These are phyloP conservation scores for Plenodomus lindquistii DNA, from an alignment of 2,329 filamentous ascomycete species.

Conservation along the genomic window DNA sequence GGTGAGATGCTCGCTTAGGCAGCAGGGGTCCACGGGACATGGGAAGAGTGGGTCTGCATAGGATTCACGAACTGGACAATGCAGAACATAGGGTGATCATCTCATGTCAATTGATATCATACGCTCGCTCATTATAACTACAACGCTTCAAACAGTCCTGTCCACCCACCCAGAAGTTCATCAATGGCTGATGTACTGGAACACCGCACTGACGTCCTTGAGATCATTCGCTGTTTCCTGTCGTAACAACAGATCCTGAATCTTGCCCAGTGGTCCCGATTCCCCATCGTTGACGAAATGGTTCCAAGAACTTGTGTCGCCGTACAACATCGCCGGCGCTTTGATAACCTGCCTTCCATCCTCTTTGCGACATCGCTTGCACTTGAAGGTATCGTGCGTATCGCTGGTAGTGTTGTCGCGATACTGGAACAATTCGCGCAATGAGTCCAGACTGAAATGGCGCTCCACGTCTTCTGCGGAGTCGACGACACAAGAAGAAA, in stretches of 20 bases:
- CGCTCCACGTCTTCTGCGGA: constrained; percentile 95
- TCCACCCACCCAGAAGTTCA: neutral
- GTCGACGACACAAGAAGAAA: constrained; percentile 95
- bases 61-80: constrained; percentile 10
- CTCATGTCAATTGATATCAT: neutral
- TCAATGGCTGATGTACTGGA: constrained; percentile 96
- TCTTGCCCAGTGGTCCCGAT: constrained; percentile 69
- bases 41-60: neutral
- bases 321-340: constrained; percentile 92
- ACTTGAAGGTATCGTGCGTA: constrained; percentile 98
- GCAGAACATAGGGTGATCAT: constrained; percentile 63
- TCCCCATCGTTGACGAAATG: constrained; percentile 83
- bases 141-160: neutral
- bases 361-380: constrained; percentile 82
- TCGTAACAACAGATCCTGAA: constrained; percentile 87
- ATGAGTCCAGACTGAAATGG: constrained; percentile 88
- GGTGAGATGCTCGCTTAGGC: constrained; percentile 1
- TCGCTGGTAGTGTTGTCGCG: constrained; percentile 82
- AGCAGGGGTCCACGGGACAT: neutral
- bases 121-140: neutral
- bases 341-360: constrained; percentile 88
- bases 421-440: constrained; percentile 94
- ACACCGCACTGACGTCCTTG: constrained; percentile 85
- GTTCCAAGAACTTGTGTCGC: constrained; percentile 99
- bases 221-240: constrained; percentile 73